phyloP scores from a whole-genome alignment of 148 eudicot genomes.

The Limonium bicolor region DNA sequence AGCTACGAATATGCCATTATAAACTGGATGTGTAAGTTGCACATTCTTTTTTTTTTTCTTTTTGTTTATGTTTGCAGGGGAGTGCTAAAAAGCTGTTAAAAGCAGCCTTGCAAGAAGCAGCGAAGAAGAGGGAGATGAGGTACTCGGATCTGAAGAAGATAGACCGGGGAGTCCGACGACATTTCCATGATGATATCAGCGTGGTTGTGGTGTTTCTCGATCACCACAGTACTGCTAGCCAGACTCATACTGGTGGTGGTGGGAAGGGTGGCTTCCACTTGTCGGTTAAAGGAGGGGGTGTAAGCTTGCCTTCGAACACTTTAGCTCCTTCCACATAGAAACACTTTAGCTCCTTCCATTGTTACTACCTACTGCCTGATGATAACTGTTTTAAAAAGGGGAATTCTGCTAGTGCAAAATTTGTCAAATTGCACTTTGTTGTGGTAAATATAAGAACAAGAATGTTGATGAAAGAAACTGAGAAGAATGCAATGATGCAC shows the following conservation, averaged over 20 bases:
- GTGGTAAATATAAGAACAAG: too few species aligned
- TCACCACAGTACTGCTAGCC: slow-evolving; percentile 1
- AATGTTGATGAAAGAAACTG: too few species aligned
- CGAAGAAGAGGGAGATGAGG: slow-evolving; percentile 6
- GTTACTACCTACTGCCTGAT: too few species aligned
- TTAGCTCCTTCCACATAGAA: slow-evolving; percentile 1
- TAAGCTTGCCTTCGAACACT: slow-evolving; percentile 1
- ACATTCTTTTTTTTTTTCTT: not conserved
- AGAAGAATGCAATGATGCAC: too few species aligned
- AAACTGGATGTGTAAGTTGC: not conserved
- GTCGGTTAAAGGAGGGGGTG: slow-evolving; percentile 2
- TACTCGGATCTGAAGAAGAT: slow-evolving; percentile 5
- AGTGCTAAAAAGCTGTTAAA: slow-evolving; percentile 7
- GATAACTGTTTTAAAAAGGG: too few species aligned
- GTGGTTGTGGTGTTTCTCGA: slow-evolving; percentile 2
- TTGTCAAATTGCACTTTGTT: too few species aligned
- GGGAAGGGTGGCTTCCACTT: not conserved
- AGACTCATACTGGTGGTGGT: too few species aligned
- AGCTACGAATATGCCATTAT: not conserved
- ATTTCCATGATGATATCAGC: slow-evolving; percentile 6
- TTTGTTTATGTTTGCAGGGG: not conserved
- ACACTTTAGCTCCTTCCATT: too few species aligned
- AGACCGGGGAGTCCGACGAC: slow-evolving; percentile 2
- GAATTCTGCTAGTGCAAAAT: too few species aligned
- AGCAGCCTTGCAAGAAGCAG: slow-evolving; percentile 4